Conservation (phyloP, 768 basidiomycete genomes). For the Mycena indigotica region DNA sequence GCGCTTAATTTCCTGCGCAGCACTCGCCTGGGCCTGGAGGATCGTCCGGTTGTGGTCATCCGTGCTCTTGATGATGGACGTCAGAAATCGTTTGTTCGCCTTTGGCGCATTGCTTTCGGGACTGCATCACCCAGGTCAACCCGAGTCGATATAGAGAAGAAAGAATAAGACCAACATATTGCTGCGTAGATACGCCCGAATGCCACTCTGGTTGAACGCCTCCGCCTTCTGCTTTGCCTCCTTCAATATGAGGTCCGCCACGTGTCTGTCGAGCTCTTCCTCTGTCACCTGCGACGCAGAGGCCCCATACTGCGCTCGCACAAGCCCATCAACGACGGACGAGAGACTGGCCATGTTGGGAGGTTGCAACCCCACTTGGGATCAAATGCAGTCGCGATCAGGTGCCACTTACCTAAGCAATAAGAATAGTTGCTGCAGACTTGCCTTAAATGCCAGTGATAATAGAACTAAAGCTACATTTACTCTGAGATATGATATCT, state of each 20-base stretch:
- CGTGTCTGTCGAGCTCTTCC: conserved; percentile 87
- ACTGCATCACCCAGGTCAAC: conserved; percentile 33
- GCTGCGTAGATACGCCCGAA: conserved; percentile 73
- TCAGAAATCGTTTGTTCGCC: conserved; percentile 80
- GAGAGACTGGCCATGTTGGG: neutral
- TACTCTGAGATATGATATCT: too few relatives aligned
- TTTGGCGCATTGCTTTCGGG: conserved; percentile 73
- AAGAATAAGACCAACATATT: conserved; percentile 40
- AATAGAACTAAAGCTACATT: too few relatives aligned
- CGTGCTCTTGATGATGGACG: conserved; percentile 87
- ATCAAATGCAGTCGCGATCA: neutral
- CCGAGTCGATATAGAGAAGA: neutral
- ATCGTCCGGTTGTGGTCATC: conserved; percentile 95
- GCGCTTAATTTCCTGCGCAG: conserved; percentile 71
- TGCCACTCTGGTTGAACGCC: conserved; percentile 72
- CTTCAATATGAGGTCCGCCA: conserved; percentile 87
- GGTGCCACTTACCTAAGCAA: too few relatives aligned
- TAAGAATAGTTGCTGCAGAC: too few relatives aligned
- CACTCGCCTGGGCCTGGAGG: conserved; percentile 67
- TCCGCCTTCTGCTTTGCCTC: conserved; percentile 94
- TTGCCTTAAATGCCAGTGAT: too few relatives aligned
- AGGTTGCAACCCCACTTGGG: neutral
- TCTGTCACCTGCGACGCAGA: conserved; percentile 53
- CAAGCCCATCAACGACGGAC: neutral
- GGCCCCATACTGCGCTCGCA: neutral